These are phyloP conservation scores for Wickerhamiella allomyrinae DNA, from an alignment of 805 yeast genomes.

Conservation along the genomic window DNA sequence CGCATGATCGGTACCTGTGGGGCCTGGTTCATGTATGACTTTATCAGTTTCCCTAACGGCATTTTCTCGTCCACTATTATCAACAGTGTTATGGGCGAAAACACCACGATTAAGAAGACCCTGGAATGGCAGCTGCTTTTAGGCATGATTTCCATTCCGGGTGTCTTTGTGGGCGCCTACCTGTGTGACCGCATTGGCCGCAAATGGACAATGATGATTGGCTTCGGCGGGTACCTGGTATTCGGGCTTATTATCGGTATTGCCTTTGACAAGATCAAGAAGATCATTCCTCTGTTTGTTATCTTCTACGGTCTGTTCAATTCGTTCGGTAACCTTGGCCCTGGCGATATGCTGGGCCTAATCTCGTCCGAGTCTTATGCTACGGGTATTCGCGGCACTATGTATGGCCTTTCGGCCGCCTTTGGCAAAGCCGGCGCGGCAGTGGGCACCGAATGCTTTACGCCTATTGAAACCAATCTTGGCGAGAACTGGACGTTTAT, in stretches of 20 bases:
- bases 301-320: conserved; percentile 62
- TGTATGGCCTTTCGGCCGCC: conserved; percentile 65
- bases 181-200: conserved; percentile 55
- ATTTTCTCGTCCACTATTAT: conserved; percentile 51
- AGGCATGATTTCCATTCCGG: conserved; percentile 55
- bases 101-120: conserved; percentile 32
- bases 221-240: conserved; percentile 56
- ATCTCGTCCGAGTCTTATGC: conserved; percentile 55
- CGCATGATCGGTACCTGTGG: conserved; percentile 56
- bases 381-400: conserved; percentile 63
- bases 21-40: conserved; percentile 71
- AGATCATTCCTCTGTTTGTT: conserved; percentile 49
- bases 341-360: conserved; percentile 64
- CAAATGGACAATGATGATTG: conserved; percentile 55
- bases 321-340: conserved; percentile 60
- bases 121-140: conserved; percentile 65
- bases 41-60: conserved; percentile 69
- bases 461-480: conserved; percentile 43
- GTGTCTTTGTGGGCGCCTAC: conserved; percentile 55
- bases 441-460: conserved; percentile 59
- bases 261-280: conserved; percentile 40
- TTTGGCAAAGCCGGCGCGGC: conserved; percentile 79
- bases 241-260: conserved; percentile 32
- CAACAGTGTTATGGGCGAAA: conserved; percentile 20
- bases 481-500: conserved; percentile 68